phyloP scores from a whole-genome alignment of 2,329 filamentous ascomycete species.

The Alternaria ethzedia region DNA sequence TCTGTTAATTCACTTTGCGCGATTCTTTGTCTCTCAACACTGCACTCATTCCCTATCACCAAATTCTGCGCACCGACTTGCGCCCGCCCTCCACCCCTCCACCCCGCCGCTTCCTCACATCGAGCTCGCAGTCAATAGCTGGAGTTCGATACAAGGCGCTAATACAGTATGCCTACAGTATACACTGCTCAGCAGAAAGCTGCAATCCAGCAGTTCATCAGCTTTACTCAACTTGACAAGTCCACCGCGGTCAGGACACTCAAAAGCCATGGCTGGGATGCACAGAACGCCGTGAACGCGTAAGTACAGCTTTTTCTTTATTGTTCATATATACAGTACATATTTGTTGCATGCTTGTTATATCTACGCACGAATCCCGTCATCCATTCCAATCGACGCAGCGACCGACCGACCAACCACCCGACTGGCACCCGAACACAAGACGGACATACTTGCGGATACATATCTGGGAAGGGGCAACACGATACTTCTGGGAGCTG shows the following conservation, averaged over 20 bases:
- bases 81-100: not conserved
- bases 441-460: not conserved
- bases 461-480: not conserved
- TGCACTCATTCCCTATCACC: not conserved
- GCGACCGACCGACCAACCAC: not conserved
- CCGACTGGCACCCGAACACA: not conserved
- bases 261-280: conserved; percentile 55
- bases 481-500: not conserved
- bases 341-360: not conserved
- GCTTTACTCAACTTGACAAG: conserved; percentile 54
- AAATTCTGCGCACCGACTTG: not conserved
- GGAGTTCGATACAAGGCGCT: conserved; percentile 14
- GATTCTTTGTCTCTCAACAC: not conserved
- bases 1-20: not conserved
- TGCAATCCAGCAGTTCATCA: conserved; percentile 54
- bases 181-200: conserved; percentile 55
- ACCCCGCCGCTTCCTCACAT: conserved; percentile 9
- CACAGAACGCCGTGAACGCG: conserved; percentile 54
- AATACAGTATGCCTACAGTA: conserved; percentile 53
- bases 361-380: not conserved
- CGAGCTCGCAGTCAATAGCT: not conserved
- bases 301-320: conserved; percentile 43
- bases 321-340: not conserved
- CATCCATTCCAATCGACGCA: not conserved
- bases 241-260: conserved; percentile 53